Base-by-base conservation (phyloP, 805 yeast genomes). In the Metschnikowia cubensis region DNA sequence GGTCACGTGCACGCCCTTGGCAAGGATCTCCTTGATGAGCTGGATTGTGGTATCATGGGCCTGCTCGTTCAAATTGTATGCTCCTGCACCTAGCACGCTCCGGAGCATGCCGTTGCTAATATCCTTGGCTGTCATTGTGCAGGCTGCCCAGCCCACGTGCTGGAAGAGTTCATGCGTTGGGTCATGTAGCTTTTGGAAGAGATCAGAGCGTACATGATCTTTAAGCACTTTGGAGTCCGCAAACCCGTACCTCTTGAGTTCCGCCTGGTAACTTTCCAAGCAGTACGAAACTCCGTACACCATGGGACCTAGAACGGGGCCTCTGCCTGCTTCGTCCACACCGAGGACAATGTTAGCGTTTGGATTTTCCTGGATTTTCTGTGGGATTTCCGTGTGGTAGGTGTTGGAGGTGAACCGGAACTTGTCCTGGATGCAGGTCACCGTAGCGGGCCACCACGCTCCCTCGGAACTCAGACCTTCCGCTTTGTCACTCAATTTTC, bases 311-410 rank as follows among this genome's bases (percentile, higher is more conserved):
- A 95, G 61, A 0, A 95, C 97, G 0, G 99, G 99, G 0, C 99
- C 99, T 57, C 99, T 77, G 0, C 99, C 99, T 0, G 99, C 99
- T 65, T 94, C 99, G 66, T 94, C 99, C 1, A 94, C 96, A 1
- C 99, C 99, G 10, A 94, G 67, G 7, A 84, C 75, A 1, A 84
- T 77, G 0, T 77, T 72, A 11, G 66, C 71, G 1, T 57, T 50
- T 1, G 73, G 69, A 17, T 44, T 54, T 11, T 60, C 61, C 11
- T 48, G 33, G 17, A 81, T 62, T 7, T 41, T 52, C 2, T 40
- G 45, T 0, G 90, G 90, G 2, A 84, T 67, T 0, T 66, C 69
- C 0, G 87, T 75, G 38, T 65, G 69, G 58, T 73, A 80, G 0
- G 87, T 77, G 14, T 75, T 62, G 1, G 87, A 72, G 10, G 64